Evolutionary conservation across 306 rosid genomes (phyloP).

Genomic region (Luffa acutangula): DNA sequence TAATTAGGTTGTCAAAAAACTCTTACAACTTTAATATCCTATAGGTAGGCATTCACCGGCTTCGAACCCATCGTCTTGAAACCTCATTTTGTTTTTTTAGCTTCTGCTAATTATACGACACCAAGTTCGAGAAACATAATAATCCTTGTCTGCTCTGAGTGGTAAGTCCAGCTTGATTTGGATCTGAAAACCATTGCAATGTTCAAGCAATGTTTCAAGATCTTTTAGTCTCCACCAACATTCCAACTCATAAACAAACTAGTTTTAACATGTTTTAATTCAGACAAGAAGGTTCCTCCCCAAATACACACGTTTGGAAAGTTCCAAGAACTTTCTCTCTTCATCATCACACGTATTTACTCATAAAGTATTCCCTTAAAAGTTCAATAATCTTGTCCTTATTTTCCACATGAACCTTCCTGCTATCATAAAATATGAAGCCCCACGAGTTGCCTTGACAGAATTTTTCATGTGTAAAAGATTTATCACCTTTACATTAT

Average conservation of each 20-base stretch:
- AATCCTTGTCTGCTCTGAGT: not conserved
- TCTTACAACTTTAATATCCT: not conserved
- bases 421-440: not conserved
- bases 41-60: too few relatives aligned
- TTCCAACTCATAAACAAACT: slow-evolving; percentile 15
- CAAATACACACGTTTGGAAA: not conserved
- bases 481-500: not conserved
- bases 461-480: not conserved
- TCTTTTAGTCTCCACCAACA: slow-evolving; percentile 10
- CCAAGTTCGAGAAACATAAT: not conserved
- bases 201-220: slow-evolving; percentile 18
- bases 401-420: not conserved
- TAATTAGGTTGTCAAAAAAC: not conserved
- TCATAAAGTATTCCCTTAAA: too few relatives aligned
- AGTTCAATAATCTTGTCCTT: not conserved
- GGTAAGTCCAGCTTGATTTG: not conserved
- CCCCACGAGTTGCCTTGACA: slow-evolving; percentile 2
- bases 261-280: not conserved
- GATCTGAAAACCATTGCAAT: not conserved
- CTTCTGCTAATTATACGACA: not conserved
- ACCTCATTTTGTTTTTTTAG: too few relatives aligned
- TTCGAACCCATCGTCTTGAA: too few relatives aligned
- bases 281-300: slow-evolving; percentile 1
- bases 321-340: slow-evolving; percentile 1
- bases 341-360: not conserved